These are phyloP conservation scores for Penicillium sp. DNA, from an alignment of 2,329 filamentous ascomycete genomes.

Conservation along the genomic window DNA sequence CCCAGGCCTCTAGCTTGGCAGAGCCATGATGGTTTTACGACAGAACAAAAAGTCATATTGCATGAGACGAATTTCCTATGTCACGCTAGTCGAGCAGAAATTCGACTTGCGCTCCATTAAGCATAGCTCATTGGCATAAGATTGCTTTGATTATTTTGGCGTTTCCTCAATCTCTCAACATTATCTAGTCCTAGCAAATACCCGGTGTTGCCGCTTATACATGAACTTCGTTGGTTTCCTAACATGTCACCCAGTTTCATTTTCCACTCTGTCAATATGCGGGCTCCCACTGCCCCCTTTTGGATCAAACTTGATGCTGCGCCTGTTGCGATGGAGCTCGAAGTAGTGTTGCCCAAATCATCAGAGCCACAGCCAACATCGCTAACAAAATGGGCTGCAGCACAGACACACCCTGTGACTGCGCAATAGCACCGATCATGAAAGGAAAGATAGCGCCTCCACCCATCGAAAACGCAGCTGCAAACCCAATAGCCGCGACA, in stretches of 20 bases:
- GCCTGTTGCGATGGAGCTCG: conserved; percentile 12
- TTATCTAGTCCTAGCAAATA: background rate
- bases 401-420: conserved; percentile 59
- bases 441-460: conserved; percentile 58
- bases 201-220: background rate
- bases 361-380: conserved; percentile 41
- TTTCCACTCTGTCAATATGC: background rate
- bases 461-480: conserved; percentile 71
- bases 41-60: conserved; percentile 14
- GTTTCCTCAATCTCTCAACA: background rate
- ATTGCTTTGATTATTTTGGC: background rate
- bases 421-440: conserved; percentile 47
- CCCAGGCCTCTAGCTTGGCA: background rate
- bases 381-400: conserved; percentile 61
- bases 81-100: conserved; percentile 1
- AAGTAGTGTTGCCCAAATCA: conserved; percentile 21
- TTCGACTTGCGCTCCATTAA: background rate
- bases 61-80: conserved; percentile 15
- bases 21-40: conserved; percentile 21
- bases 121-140: background rate
- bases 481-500: conserved; percentile 75
- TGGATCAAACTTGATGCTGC: conserved; percentile 11
- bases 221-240: background rate
- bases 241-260: background rate
- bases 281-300: background rate